Evolutionary conservation across 1,284 basidiomycete genomes (phyloP).

Genomic region (Moniliophthora roreri): DNA sequence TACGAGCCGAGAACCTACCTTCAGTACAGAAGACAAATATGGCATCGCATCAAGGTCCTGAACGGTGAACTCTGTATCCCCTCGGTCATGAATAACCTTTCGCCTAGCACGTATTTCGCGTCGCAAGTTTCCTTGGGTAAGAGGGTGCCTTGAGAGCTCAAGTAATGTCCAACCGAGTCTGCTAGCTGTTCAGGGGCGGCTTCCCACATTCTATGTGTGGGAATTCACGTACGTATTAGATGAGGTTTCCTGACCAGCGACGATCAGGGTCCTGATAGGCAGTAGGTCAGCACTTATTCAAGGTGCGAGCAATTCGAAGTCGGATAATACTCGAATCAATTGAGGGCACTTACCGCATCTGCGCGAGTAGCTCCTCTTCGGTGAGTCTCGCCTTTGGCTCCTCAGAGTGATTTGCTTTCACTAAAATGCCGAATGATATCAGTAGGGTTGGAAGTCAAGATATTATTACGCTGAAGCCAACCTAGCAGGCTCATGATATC

Average conservation of each 20-base stretch:
- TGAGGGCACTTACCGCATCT: slow-evolving; percentile 44
- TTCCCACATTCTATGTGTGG: neutral
- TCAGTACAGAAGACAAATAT: slow-evolving; percentile 16
- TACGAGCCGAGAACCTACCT: slow-evolving; percentile 36
- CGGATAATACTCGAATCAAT: neutral
- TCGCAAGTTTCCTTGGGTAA: slow-evolving; percentile 18
- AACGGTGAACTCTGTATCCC: slow-evolving; percentile 12
- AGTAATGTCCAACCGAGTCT: slow-evolving; percentile 40
- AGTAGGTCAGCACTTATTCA: no score
- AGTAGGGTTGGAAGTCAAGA: neutral
- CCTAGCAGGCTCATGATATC: slow-evolving; percentile 46
- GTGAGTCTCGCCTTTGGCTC: slow-evolving; percentile 41
- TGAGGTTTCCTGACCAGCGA: slow-evolving; percentile 56
- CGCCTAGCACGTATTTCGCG: slow-evolving; percentile 16
- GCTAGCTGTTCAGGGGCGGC: slow-evolving; percentile 31
- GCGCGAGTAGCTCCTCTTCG: slow-evolving; percentile 52
- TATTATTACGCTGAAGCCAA: slow-evolving; percentile 20
- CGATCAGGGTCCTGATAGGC: slow-evolving; percentile 29
- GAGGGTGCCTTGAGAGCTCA: slow-evolving; percentile 16
- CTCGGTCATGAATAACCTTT: slow-evolving; percentile 1
- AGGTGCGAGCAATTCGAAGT: no score
- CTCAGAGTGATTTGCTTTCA: slow-evolving; percentile 52
- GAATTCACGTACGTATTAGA: slow-evolving; percentile 30
- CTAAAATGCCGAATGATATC: slow-evolving; percentile 27
- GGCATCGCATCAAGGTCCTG: slow-evolving; percentile 22